Percentiles rank a stretch among this genome's conserved stretches.
These are phyloP conservation scores for Harringtonia lauricola DNA, from an alignment of 2,329 filamentous ascomycete genomes.

Conservation along the genomic window DNA sequence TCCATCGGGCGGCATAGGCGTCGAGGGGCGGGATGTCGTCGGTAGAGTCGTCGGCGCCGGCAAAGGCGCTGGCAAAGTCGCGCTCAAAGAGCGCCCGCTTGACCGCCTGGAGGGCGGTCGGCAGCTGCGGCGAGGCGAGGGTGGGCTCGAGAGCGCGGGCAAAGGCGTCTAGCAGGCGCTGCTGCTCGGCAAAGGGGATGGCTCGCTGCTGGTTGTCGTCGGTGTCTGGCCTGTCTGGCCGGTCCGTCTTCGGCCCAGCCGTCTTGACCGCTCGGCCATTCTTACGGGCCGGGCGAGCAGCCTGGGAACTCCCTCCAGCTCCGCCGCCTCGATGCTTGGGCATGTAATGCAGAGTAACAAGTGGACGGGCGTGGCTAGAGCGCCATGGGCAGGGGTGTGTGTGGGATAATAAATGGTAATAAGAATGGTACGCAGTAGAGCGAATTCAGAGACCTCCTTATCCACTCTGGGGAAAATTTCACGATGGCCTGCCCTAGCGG, in stretches of 20 bases:
- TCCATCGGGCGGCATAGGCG: slow-evolving; percentile 86
- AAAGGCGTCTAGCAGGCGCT: slow-evolving; percentile 57
- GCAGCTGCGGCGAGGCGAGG: slow-evolving; percentile 35
- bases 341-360: neutral
- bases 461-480: too few species aligned
- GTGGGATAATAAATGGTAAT: too few species aligned
- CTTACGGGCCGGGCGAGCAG: too few species aligned
- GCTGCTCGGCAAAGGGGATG: slow-evolving; percentile 6
- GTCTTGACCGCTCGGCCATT: too few species aligned
- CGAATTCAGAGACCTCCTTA: too few species aligned
- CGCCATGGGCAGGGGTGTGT: neutral
- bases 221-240: neutral
- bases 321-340: neutral
- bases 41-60: slow-evolving; percentile 20
- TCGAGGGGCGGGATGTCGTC: slow-evolving; percentile 41
- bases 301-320: neutral
- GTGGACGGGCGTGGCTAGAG: neutral
- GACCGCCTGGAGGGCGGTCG: slow-evolving; percentile 60
- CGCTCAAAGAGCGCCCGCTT: slow-evolving; percentile 79
- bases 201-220: slow-evolving; percentile 1
- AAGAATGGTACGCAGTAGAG: too few species aligned
- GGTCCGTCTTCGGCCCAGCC: too few species aligned
- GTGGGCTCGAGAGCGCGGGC: slow-evolving; percentile 46
- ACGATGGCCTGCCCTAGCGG: too few species aligned
- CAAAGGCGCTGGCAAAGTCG: slow-evolving; percentile 75